Evolutionary conservation across 345 rosid genomes (phyloP).

Genomic region (Cardamine chenopodiifolia): DNA sequence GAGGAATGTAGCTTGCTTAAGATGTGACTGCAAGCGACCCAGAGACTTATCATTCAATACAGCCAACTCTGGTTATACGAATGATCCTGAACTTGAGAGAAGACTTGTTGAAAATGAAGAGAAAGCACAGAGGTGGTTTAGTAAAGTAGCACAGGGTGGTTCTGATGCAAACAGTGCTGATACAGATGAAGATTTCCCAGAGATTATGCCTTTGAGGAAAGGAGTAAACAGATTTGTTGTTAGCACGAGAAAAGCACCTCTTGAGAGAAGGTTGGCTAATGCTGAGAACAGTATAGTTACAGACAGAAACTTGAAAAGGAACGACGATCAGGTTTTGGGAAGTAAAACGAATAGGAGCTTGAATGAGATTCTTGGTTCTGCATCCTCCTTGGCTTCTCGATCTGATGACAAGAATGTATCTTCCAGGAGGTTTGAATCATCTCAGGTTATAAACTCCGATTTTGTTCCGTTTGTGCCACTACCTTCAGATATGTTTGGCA

Average conservation of each 20-base stretch:
- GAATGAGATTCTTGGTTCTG: constrained; percentile 55
- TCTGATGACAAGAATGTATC: constrained; percentile 18
- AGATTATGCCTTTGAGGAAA: constrained; percentile 89
- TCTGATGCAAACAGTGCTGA: constrained; percentile 58
- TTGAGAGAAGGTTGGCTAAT: constrained; percentile 71
- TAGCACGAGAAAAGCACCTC: constrained; percentile 86
- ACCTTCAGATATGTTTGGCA: constrained; percentile 75
- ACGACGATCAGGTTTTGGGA: constrained; percentile 26
- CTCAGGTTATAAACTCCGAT: constrained; percentile 47
- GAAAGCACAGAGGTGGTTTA: constrained; percentile 80
- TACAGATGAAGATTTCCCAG: constrained; percentile 87
- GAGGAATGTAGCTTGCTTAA: constrained; percentile 79
- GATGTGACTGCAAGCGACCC: constrained; percentile 91
- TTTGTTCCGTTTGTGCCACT: constrained; percentile 79
- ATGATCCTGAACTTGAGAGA: constrained; percentile 51
- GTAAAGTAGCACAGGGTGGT: constrained; percentile 64
- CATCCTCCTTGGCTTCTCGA: constrained; percentile 39
- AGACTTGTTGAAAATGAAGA: constrained; percentile 74
- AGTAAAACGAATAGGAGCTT: constrained; percentile 40
- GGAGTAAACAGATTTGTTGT: constrained; percentile 94
- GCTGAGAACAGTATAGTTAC: constrained; percentile 42
- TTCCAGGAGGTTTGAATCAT: constrained; percentile 41
- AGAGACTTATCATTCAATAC: constrained; percentile 45
- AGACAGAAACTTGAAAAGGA: constrained; percentile 31
- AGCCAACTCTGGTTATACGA: constrained; percentile 40